Base-by-base conservation (phyloP, 495 filamentous ascomycete genomes). In the Xylaria scruposa region DNA sequence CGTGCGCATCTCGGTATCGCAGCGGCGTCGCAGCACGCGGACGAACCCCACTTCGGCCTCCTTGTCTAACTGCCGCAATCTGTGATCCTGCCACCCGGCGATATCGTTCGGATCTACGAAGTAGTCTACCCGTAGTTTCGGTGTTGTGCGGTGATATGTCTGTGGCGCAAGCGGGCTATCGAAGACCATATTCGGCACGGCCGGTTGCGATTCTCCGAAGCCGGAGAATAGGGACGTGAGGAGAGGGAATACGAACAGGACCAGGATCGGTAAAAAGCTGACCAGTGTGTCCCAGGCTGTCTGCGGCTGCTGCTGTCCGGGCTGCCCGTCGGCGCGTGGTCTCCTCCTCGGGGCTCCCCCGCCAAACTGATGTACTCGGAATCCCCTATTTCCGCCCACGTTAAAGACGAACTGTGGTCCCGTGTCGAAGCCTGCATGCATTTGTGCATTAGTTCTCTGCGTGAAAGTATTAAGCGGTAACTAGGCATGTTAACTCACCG, bases 331-430 rank as follows among this genome's bases (percentile, higher is more conserved):
- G 36, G 90, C 84, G 67, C 90, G 85, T 58, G 93, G 92, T 79
- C 93, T 88, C 78, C 90, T 85, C 65, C 92, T 84, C 49, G 92
- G 93, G 58, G 80, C 74, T 13, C 83, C 82, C 13, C 93, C 93
- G 53, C 92, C 94, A 78, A 97, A 96, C 75, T 95, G 93, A 78
- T 96, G 94, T 62, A 97, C 92, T 61, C 94, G 86, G 76, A 97
- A 89, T 12, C 92, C 92, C 4, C 93, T 91, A 33, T 93, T 93
- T 3, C 92, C 92, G 68, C 92, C 92, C 77, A 97, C 87, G 78
- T 97, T 97, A 84, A 98, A 98, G 61, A 95, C 92, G 79, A 97
- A 97, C 76, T 92, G 90, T 15, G 92, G 92, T 19, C 92, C 94
- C 38, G 88, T 89, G 82, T 91, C 87, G 80, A 93, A 91, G 70